Base-by-base conservation (phyloP, 768 basidiomycete genomes). In the Termitomyces sp. region DNA sequence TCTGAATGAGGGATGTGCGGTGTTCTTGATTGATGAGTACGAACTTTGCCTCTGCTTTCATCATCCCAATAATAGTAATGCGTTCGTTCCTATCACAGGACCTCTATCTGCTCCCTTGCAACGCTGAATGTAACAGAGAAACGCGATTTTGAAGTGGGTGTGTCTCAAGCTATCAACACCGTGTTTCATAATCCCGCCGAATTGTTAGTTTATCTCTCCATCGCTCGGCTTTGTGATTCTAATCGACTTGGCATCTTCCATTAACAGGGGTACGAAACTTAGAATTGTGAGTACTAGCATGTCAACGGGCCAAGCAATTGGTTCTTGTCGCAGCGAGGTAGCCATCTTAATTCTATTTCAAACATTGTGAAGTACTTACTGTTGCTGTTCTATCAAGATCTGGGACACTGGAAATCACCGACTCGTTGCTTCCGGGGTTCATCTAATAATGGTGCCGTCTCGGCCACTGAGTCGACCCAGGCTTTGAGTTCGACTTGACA, bases 11-110 rank as follows among this genome's bases (percentile, higher is more conserved):
- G 78, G 74, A 6, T 79, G 77, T 53, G 62, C 70, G 17, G 58
- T 71, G 3, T 73, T 73, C 53, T 56, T 83, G 24, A 72, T 82
- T 35, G 81, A 82, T 58, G 68, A 79, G 79, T 79, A 53, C 37
- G 74, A 56, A 6, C 46, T 37, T 3, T 22, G 24, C 22, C 24
- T 54, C 37, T 37, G 34, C 43, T 17, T 43, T n/a, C 47, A 14
- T 21, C 51, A 34, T 9, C 35, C 2, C 40, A 28, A 51, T n/a
- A n/a, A n/a, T n/a, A 38, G 9, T 54, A 46, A 43, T 11, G 10
- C 42, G 44, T 40, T 22, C 35, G 17, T 22, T 41, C 12, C 30
- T 38, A 15, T 21, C 9, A 7, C 6, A 82, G 80, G 55, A 75
- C 76, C 43, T 71, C 77, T 5, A 68, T 74, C 1, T 64, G 74